Conservation (phyloP, 345 rosid species). For the Garcia nutans region DNA sequence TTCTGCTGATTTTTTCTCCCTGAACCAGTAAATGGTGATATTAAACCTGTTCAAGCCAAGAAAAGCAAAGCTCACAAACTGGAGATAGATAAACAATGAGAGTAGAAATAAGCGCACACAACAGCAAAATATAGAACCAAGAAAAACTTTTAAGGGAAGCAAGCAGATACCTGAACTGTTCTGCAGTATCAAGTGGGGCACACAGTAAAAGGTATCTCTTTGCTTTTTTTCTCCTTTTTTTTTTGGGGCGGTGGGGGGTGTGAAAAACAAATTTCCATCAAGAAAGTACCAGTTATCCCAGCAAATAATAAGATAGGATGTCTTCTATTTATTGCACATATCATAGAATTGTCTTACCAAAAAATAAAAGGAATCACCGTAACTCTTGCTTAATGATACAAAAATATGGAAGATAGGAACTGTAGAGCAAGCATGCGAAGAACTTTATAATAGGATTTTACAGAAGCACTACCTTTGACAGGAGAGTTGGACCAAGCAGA, state of each 20-base stretch:
- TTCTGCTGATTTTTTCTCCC: slow-evolving; percentile 27
- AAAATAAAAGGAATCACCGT: background rate
- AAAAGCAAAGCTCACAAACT: background rate
- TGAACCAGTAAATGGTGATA: slow-evolving; percentile 27
- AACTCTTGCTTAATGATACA: background rate
- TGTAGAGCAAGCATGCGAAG: background rate
- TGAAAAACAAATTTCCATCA: background rate
- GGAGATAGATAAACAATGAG: background rate
- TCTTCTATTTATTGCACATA: background rate
- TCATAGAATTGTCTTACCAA: background rate
- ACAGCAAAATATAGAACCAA: background rate
- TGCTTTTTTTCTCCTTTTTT: background rate
- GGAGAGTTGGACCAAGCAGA: slow-evolving; percentile 63
- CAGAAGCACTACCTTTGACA: slow-evolving; percentile 44
- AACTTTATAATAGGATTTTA: too few species aligned
- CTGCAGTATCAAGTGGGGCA: background rate
- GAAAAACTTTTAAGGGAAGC: background rate
- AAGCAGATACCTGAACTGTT: background rate
- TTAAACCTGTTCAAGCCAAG: slow-evolving; percentile 30
- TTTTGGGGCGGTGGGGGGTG: too few species aligned
- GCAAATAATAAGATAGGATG: background rate
- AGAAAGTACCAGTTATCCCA: background rate
- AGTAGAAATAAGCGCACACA: background rate
- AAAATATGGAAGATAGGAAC: background rate
- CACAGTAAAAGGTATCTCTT: too few species aligned